Evolutionary conservation across 371 early-diverging fungal species (phyloP), one percentile per base, ranked within the genome.

Genomic region (Apophysomyces elegans): DNA sequence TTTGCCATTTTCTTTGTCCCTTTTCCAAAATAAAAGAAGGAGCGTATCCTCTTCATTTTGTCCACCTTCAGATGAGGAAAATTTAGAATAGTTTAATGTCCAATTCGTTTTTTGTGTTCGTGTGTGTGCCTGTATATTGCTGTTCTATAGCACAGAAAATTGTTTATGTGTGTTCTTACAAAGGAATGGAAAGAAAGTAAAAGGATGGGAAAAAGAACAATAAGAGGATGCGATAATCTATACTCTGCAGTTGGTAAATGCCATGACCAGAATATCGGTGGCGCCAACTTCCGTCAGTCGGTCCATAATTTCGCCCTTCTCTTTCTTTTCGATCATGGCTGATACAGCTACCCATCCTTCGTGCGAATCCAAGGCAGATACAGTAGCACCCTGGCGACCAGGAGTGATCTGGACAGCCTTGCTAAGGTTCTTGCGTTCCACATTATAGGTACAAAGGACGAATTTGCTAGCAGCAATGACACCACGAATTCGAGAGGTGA

Each of bases 361-460:
- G 46, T 84, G 83, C 68, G 95, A 86, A 60, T 96, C 97, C 56
- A 98, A 74, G 4, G 91, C 77, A 5, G 90, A 90, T 38, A 98
- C 84, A 0, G 97, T 94, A 18, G 99, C 96, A 4, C 96, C 96
- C 73, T 90, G 91, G 60, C 93, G 88, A 37, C 99, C 98, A 0
- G 98, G 96, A 2, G 98, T 94, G 63, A 97, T 88, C 58, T 73
- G 67, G 3, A 83, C 78, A 0, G 93, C 95, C n/a, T 73, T 67
- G 16, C 78, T 74, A 61, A 97, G 71, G 59, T 83, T 69, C 7
- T 66, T 73, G 13, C 95, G 81, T 32, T 80, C 76, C 61, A 96
- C 81, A 69, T 98, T 98, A 82, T 97, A 98, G 63, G 88, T 95
- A 74, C 91, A 90, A 57, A 95, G 82, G 35, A 96, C 95, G 70